Conservation (phyloP, 352 stramenopile genomes). For the Phytopythium helicoides region DNA sequence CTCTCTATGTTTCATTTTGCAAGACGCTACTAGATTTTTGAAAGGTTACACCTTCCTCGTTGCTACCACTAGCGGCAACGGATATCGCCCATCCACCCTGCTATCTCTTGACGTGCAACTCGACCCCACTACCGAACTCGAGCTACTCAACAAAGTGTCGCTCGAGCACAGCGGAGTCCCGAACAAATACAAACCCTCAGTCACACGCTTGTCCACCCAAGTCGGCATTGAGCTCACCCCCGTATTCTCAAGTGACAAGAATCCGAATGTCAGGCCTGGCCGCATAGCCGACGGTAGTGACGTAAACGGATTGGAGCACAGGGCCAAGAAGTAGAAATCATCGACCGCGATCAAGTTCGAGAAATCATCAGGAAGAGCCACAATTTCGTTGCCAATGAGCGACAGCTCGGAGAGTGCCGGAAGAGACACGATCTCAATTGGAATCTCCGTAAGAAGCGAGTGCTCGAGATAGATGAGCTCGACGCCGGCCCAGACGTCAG, state of each 20-base stretch:
- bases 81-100: too few relatives aligned
- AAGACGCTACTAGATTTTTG: too few relatives aligned
- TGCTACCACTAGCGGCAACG: too few relatives aligned
- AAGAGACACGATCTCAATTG: constrained; percentile 14
- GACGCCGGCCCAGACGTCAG: constrained; percentile 24
- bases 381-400: constrained; percentile 28
- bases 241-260: constrained; percentile 28
- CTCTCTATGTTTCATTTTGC: too few relatives aligned
- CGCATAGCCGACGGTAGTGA: constrained; percentile 15
- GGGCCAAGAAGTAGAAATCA: constrained; percentile 21
- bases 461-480: constrained; percentile 30
- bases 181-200: too few relatives aligned
- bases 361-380: constrained; percentile 17
- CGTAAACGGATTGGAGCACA: constrained; percentile 26
- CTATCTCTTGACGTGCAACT: too few relatives aligned
- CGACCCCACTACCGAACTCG: too few relatives aligned
- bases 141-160: too few relatives aligned
- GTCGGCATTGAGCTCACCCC: too few relatives aligned
- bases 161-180: too few relatives aligned
- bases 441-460: constrained; percentile 23
- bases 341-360: constrained; percentile 4
- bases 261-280: constrained; percentile 15
- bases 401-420: constrained; percentile 24
- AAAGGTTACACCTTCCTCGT: too few relatives aligned
- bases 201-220: too few relatives aligned